Percentiles rank a stretch among this genome's conserved stretches.
These are phyloP conservation scores for Fusarium multiceps DNA, from an alignment of 2,329 filamentous ascomycete species.

Conservation along the genomic window DNA sequence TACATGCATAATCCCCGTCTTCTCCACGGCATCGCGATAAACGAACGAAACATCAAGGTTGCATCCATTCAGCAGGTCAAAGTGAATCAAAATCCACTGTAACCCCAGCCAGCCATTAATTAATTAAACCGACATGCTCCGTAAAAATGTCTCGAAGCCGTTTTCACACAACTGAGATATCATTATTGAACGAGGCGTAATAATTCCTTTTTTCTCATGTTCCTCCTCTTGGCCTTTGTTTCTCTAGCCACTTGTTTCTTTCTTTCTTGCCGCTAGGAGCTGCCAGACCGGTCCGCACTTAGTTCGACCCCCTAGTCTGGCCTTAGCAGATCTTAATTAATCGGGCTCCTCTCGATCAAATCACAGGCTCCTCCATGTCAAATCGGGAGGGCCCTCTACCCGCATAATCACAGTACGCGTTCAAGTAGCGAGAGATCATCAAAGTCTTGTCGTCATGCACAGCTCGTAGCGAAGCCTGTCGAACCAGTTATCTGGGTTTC, in stretches of 20 bases:
- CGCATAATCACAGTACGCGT: neutral
- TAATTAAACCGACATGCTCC: neutral
- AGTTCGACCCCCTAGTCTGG: neutral
- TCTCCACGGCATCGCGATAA: constrained; percentile 22
- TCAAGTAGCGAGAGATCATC: too few species aligned
- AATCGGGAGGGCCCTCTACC: neutral
- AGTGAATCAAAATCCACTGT: neutral
- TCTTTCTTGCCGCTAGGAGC: neutral
- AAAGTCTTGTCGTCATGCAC: constrained; percentile 31
- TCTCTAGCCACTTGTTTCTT: neutral
- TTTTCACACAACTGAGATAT: neutral
- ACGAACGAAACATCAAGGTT: constrained; percentile 10
- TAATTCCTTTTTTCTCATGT: neutral
- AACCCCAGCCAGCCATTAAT: constrained; percentile 14
- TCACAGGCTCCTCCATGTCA: neutral
- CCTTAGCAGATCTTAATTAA: constrained; percentile 19
- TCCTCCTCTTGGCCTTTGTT: too few species aligned
- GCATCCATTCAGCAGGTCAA: neutral
- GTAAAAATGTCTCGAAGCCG: constrained; percentile 1
- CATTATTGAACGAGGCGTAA: constrained; percentile 5
- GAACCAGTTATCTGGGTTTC: neutral
- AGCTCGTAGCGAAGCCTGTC: neutral
- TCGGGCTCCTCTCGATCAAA: neutral
- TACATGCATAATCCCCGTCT: constrained; percentile 12
- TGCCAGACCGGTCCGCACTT: neutral